phyloP scores from a whole-genome alignment of 208 protist species.

The Kentomonas sorsogonicus region DNA sequence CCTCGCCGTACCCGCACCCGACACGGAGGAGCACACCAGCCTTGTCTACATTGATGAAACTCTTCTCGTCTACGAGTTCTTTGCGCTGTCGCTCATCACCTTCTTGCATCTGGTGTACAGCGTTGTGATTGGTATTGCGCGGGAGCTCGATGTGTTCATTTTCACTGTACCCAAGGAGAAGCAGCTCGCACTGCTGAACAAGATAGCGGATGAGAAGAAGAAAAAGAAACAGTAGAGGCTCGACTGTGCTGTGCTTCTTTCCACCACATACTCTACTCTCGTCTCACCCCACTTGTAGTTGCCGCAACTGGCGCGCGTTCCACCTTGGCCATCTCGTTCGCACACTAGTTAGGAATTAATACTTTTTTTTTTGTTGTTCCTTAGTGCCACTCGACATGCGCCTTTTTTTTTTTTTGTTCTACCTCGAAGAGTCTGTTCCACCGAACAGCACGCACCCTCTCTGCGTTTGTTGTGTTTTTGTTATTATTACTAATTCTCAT shows the following conservation, averaged over 20 bases:
- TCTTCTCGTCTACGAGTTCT: constrained; percentile 60
- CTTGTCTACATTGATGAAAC: no score
- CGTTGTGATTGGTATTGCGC: constrained; percentile 33
- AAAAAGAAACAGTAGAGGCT: constrained; percentile 7
- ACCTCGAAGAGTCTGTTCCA: no score
- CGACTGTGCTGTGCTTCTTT: no score
- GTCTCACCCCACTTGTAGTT: no score
- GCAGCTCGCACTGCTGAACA: constrained; percentile 27
- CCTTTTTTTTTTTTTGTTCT: constrained; percentile 5
- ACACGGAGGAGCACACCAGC: constrained; percentile 53
- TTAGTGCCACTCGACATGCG: no score
- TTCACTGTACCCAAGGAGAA: constrained; percentile 54
- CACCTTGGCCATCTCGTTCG: no score
- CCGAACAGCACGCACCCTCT: no score
- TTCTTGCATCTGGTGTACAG: constrained; percentile 57
- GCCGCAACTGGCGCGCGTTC: no score
- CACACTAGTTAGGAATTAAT: no score
- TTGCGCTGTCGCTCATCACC: constrained; percentile 36
- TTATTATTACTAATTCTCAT: not conserved
- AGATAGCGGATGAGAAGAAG: constrained; percentile 16
- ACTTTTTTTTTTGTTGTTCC: constrained; percentile 7
- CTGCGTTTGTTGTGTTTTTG: constrained; percentile 8
- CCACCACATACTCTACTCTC: no score
- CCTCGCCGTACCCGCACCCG: constrained; percentile 8
- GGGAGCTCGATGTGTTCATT: constrained; percentile 42